Base-by-base conservation (phyloP, 768 basidiomycete species). In the Floccularia luteovirens region DNA sequence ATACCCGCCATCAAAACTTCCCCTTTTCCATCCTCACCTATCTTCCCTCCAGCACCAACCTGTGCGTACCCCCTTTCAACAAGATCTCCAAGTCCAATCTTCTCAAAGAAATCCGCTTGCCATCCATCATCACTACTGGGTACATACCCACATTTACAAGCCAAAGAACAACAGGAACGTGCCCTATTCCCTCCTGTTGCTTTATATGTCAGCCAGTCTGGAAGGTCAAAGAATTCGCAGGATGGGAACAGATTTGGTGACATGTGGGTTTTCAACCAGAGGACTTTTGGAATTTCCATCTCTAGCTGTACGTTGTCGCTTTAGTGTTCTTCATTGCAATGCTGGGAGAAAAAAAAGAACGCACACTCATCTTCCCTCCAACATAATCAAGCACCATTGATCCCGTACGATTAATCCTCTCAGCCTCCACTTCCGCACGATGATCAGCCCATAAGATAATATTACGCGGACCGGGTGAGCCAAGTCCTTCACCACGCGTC, bases 381-480 rank as follows among this genome's bases (percentile, higher is more conserved):
- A 98, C 92, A 62, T 93, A 98, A 42, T 93, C 82, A 49, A 98
- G 67, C 25, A 96, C 91, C 21, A 81, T 69, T 36, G 88, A 88
- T 1, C 79, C 82, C 2, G 85, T 88, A 20, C 66, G 64, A 57
- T 98, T 98, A 69, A 98, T 93, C 31, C 83, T 57, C 31, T 89
- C 79, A 2, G 94, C 94, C 56, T 99, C 92, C 54, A 82, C 71
- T 63, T 90, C 84, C 0, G 96, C 94, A 36, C 94, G 77, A 60
- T 96, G 92, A 60, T 98, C 93, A 2, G 93, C 94, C 96, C 94
- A 99, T 1, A 99, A 70, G 31, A 98, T 77, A 43, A 97, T 73
- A 58, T 97, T 91, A 45, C 88, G 75, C 48, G 87, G 83, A 13
- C 85, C 87, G 14, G 54, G 62, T 38, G 66, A 57, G 2, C 87